A percentile compares a stretch with the other conserved stretches of the same genome.
Conservation (phyloP, 805 yeast genomes). For the Candida insectorum region DNA sequence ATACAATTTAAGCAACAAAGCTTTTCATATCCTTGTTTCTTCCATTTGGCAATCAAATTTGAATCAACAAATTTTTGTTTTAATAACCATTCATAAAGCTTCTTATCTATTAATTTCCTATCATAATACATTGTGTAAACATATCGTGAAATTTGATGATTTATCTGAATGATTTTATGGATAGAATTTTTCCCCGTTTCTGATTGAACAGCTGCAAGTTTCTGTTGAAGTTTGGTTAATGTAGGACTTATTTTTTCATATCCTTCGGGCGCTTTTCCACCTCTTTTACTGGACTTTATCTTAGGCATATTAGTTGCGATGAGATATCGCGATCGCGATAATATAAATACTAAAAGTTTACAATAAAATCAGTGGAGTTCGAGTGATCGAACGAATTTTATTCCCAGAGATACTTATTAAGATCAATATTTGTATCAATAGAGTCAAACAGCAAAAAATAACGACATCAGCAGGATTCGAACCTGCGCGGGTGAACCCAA, state of each 20-base stretch:
- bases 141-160: constrained; percentile 74
- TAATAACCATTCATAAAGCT: constrained; percentile 71
- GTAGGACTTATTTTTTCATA: constrained; percentile 68
- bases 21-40: constrained; percentile 80
- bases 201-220: constrained; percentile 49
- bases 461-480: constrained; percentile 46
- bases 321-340: not conserved
- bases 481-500: constrained; percentile 46
- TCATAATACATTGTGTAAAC: constrained; percentile 71
- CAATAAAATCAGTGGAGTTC: not conserved
- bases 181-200: constrained; percentile 50
- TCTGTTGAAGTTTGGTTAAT: constrained; percentile 52
- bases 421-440: too few species aligned
- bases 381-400: constrained; percentile 4
- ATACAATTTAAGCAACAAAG: constrained; percentile 83
- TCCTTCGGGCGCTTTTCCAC: constrained; percentile 68
- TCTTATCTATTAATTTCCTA: constrained; percentile 61
- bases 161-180: constrained; percentile 69
- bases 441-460: constrained; percentile 19
- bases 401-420: not conserved
- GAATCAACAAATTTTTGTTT: constrained; percentile 65
- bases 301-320: constrained; percentile 41
- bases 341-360: not conserved
- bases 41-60: constrained; percentile 76
- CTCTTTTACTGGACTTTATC: constrained; percentile 34